phyloP scores from a whole-genome alignment of 768 basidiomycete genomes.

The Ramaria sp. region DNA sequence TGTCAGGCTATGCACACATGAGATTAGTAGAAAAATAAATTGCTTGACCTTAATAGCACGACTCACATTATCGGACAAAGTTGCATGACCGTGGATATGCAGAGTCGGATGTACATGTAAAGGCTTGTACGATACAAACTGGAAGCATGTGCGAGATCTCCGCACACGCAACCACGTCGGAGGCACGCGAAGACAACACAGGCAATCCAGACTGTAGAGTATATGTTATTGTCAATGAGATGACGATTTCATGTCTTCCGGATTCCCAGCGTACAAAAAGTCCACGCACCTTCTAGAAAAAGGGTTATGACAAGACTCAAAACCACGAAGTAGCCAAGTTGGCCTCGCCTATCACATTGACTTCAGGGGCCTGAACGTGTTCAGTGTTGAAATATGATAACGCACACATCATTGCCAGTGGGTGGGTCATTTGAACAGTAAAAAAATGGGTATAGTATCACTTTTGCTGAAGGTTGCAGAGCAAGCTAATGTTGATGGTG shows the following conservation, averaged over 20 bases:
- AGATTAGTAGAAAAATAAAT: no score
- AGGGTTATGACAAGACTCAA: not conserved
- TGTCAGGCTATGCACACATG: not conserved
- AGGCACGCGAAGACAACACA: not conserved
- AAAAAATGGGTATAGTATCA: not conserved
- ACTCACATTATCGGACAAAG: not conserved
- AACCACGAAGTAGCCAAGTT: not conserved
- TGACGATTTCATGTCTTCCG: no score
- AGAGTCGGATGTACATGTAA: not conserved
- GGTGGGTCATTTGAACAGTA: not conserved
- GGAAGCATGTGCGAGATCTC: not conserved
- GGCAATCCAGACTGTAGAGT: not conserved
- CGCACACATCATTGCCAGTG: not conserved
- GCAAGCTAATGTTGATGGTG: not conserved
- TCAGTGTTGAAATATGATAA: not conserved
- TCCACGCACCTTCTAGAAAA: not conserved
- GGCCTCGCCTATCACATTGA: not conserved
- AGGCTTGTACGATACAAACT: no score
- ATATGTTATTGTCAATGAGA: not conserved
- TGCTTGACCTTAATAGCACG: not conserved
- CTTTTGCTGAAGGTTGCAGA: not conserved
- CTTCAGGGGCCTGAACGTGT: not conserved
- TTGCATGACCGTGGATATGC: not conserved
- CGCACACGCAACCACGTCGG: not conserved
- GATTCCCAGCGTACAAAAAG: not conserved